Conservation (phyloP, 1,284 basidiomycete species). For the Wallemia hederae region DNA sequence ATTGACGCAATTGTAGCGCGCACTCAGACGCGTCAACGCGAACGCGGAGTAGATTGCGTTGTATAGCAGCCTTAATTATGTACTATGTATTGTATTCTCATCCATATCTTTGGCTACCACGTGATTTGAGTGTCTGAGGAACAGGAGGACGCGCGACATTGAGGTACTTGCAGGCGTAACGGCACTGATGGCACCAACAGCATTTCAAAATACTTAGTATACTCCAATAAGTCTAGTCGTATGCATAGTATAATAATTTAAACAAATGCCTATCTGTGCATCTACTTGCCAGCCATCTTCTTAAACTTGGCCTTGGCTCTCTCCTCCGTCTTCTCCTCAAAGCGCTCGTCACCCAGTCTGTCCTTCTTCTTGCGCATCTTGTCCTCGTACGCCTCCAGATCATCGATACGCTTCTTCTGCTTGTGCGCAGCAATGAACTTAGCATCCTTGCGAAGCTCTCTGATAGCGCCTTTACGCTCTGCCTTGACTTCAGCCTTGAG, state of each 20-base stretch:
- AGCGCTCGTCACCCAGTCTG: conserved; percentile 60
- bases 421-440: conserved; percentile 70
- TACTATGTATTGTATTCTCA: too few species aligned
- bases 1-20: too few species aligned
- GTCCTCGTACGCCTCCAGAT: conserved; percentile 45
- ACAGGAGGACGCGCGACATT: too few species aligned
- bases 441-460: conserved; percentile 84
- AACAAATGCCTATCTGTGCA: neutral
- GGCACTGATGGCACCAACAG: too few species aligned
- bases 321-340: conserved; percentile 79
- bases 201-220: neutral
- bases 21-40: neutral
- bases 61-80: neutral
- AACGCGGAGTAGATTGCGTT: neutral
- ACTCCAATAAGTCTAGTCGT: neutral
- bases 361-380: conserved; percentile 57
- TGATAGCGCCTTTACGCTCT: conserved; percentile 85
- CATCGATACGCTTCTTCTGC: conserved; percentile 50
- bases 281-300: conserved; percentile 30
- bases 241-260: neutral
- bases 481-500: conserved; percentile 72
- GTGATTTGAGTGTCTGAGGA: too few species aligned
- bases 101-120: too few species aligned
- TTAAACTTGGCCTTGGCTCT: conserved; percentile 49
- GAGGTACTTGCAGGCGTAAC: too few species aligned